Conservation (phyloP, 2,329 filamentous ascomycete species). For the Colletotrichum sp. region DNA sequence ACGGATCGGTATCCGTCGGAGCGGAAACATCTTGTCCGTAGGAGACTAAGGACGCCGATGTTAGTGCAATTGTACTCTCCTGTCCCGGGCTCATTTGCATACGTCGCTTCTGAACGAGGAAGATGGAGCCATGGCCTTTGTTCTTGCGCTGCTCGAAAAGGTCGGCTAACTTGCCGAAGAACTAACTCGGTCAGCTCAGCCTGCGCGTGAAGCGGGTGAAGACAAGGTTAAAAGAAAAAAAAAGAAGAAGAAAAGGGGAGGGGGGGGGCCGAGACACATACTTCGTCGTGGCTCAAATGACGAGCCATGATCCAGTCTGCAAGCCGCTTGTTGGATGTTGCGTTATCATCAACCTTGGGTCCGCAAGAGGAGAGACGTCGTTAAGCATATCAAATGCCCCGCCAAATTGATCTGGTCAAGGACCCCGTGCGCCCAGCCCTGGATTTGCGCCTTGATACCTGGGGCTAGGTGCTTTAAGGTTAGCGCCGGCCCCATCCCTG, state of each 20-base stretch:
- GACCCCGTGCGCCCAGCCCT: not conserved
- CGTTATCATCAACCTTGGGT: not conserved
- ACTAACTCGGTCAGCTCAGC: constrained; percentile 55
- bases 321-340: not conserved
- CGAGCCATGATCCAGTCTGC: constrained; percentile 34
- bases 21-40: constrained; percentile 48
- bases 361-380: not conserved
- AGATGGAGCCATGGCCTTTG: constrained; percentile 76
- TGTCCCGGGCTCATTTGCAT: constrained; percentile 31
- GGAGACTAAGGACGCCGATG: constrained; percentile 39
- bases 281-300: constrained; percentile 68
- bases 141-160: constrained; percentile 72
- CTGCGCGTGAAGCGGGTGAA: not conserved
- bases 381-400: not conserved
- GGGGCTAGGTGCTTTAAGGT: not conserved
- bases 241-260: too few relatives aligned
- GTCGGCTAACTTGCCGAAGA: constrained; percentile 72
- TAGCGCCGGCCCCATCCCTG: not conserved
- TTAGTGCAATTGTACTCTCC: not conserved
- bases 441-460: not conserved
- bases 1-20: constrained; percentile 48
- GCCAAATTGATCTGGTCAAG: not conserved
- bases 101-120: constrained; percentile 80
- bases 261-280: constrained; percentile 31
- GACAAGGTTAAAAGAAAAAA: not conserved